Base-by-base conservation (phyloP, 352 stramenopile genomes). In the Saprolegnia parasitica region DNA sequence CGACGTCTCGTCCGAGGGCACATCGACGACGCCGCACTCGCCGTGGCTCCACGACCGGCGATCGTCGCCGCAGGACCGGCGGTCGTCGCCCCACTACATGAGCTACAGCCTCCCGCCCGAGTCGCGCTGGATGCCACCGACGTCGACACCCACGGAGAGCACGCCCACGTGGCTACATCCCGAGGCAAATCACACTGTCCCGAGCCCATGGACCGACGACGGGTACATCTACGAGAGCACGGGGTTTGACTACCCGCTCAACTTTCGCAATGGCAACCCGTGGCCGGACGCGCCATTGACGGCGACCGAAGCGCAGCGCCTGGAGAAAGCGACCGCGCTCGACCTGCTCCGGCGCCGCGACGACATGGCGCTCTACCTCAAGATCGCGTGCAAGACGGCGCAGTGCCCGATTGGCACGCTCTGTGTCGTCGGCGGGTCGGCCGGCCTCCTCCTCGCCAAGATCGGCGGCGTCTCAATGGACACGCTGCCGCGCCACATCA, bases 311-410 rank as follows among this genome's bases (percentile, higher is more conserved):
- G 66, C 73, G 9, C 76, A 81, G 71, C 84, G 86, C 0, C 52
- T 94, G 8, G 62, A 82, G 55, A 71, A 77, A 52, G 89, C 90
- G 73, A 74, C 84, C 58, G 74, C 76, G 23, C 74, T 94, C 57
- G 89, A 91, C 67, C 77, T 94, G 32, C 89, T 85, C 42, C 80
- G 90, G 65, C 78, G 89, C 46, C 91, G 89, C 67, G 85, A 84
- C 55, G 87, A 89, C 60, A 83, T 83, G 18, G 72, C 84, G 62
- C 76, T 92, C 56, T 83, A 87, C 32, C 73, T 95, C 39, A 79
- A 91, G 29, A 73, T 95, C 39, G 83, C 84, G n/a, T 70, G 80
- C 61, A 83, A 81, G 61, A 89, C 80, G 50, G 78, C 88, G 29
- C 79, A 78, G 63, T 95, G 86, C 55, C 79, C 81, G 20, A 84